A percentile compares a stretch with the other conserved stretches of the same genome.
These are phyloP conservation scores for Phytopythium chamaehyphon DNA, from an alignment of 352 stramenopile species.

Conservation along the genomic window DNA sequence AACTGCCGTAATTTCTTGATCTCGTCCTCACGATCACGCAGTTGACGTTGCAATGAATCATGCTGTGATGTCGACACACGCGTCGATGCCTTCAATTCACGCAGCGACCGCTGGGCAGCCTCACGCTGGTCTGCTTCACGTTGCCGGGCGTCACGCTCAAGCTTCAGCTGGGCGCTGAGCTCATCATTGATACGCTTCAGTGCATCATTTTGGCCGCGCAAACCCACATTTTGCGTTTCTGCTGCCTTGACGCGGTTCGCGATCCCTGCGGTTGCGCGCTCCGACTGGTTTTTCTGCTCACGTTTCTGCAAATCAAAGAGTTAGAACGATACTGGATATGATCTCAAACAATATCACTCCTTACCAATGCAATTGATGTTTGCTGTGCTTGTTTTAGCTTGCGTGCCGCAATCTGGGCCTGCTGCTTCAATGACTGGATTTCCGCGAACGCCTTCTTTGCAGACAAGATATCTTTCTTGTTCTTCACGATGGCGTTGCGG, in stretches of 20 bases:
- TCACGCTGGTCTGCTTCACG: conserved; percentile 70
- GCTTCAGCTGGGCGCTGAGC: conserved; percentile 61
- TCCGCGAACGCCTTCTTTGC: conserved; percentile 93
- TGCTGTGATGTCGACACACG: conserved; percentile 67
- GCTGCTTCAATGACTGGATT: conserved; percentile 92
- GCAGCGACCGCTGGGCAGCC: conserved; percentile 47
- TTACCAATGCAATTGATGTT: conserved; percentile 87
- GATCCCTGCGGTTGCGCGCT: conserved; percentile 79
- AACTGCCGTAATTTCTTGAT: conserved; percentile 74
- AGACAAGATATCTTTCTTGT: conserved; percentile 84
- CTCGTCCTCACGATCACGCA: conserved; percentile 76
- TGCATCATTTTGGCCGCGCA: conserved; percentile 58
- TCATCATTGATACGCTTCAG: conserved; percentile 70
- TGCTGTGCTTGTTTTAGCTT: conserved; percentile 89
- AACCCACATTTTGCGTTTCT: conserved; percentile 58
- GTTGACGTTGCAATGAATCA: conserved; percentile 55
- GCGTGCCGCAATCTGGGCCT: conserved; percentile 85
- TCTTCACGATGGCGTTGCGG: conserved; percentile 77
- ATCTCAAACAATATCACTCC: conserved; percentile 4
- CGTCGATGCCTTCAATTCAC: conserved; percentile 63
- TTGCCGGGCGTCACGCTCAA: conserved; percentile 64
- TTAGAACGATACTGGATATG: conserved; percentile 31
- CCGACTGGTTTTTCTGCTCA: conserved; percentile 90
- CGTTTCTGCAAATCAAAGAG: conserved; percentile 71
- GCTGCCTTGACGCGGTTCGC: conserved; percentile 78